phyloP scores from a whole-genome alignment of 306 rosid species.

The Quercus aquifolioides region DNA sequence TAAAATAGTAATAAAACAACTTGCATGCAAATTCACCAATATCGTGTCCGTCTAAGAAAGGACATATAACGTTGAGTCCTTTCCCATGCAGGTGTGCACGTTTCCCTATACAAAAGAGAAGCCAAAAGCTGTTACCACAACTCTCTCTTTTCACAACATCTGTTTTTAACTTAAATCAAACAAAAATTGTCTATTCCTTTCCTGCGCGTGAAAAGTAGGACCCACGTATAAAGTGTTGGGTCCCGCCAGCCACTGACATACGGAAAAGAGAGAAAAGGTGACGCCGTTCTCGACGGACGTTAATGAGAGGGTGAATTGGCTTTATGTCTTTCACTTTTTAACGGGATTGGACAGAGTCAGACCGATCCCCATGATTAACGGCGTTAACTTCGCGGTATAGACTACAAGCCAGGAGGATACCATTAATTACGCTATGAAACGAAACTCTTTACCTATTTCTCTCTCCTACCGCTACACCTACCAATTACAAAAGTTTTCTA shows the following conservation, averaged over 20 bases:
- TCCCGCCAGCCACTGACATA: too few relatives aligned
- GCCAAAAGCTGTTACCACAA: not conserved
- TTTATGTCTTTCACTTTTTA: not conserved
- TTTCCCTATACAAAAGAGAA: not conserved
- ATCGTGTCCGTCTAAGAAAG: not conserved
- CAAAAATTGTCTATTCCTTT: not conserved
- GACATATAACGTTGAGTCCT: not conserved
- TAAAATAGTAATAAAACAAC: too few relatives aligned
- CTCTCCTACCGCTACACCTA: not conserved
- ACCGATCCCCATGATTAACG: slow-evolving; percentile 42
- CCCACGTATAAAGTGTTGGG: not conserved
- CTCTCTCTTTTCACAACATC: not conserved
- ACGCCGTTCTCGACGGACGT: slow-evolving; percentile 35
- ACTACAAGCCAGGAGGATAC: not conserved
- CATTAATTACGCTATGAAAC: slow-evolving; percentile 10
- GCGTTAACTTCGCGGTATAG: slow-evolving; percentile 24
- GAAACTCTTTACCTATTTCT: too few relatives aligned
- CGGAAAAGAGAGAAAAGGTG: not conserved
- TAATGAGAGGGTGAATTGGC: slow-evolving; percentile 5
- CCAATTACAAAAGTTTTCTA: not conserved
- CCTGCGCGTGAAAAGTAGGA: slow-evolving; percentile 27
- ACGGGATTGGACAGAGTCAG: not conserved
- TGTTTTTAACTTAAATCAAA: not conserved
- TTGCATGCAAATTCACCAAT: too few relatives aligned
- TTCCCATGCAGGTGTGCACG: slow-evolving; percentile 17